Conservation (phyloP, 352 stramenopile species). For the Pythium coloratum region DNA sequence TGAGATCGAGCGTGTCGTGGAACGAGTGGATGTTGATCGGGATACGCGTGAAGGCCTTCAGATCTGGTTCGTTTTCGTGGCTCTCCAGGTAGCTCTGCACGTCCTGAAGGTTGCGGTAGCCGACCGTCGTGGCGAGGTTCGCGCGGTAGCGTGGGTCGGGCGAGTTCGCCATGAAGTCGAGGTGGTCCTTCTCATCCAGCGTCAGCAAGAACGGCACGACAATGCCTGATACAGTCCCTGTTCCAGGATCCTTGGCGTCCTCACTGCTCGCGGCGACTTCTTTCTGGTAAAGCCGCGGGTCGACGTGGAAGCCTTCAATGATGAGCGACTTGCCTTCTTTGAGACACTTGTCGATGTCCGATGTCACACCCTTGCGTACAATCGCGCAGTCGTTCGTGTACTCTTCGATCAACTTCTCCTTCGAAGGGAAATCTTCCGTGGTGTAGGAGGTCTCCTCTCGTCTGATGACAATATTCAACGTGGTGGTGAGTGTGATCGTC, state of each 20-base stretch:
- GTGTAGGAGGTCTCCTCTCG: slow-evolving; percentile 71
- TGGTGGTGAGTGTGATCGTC: background rate
- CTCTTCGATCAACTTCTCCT: slow-evolving; percentile 55
- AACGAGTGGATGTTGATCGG: slow-evolving; percentile 86
- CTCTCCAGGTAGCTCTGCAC: slow-evolving; percentile 74
- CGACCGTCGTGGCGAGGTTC: slow-evolving; percentile 42
- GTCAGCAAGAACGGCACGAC: slow-evolving; percentile 68
- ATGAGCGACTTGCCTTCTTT: slow-evolving; percentile 90
- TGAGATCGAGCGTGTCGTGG: slow-evolving; percentile 78
- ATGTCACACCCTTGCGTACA: slow-evolving; percentile 78
- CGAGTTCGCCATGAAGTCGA: slow-evolving; percentile 81
- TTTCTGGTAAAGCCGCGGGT: slow-evolving; percentile 83
- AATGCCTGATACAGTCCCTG: slow-evolving; percentile 58
- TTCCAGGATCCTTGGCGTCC: slow-evolving; percentile 27
- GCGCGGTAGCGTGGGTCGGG: slow-evolving; percentile 80
- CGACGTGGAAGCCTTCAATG: slow-evolving; percentile 86
- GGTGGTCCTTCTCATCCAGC: slow-evolving; percentile 58
- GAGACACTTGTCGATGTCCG: slow-evolving; percentile 87
- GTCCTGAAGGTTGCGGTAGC: slow-evolving; percentile 75
- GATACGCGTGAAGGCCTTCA: slow-evolving; percentile 75
- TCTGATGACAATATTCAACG: slow-evolving; percentile 9
- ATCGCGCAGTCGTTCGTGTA: slow-evolving; percentile 82
- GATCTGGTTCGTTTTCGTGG: slow-evolving; percentile 42
- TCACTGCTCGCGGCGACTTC: slow-evolving; percentile 43
- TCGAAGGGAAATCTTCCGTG: slow-evolving; percentile 57